Evolutionary conservation across 2,329 filamentous ascomycete species (phyloP).

Genomic region (Paraconiothyrium brasiliense): DNA sequence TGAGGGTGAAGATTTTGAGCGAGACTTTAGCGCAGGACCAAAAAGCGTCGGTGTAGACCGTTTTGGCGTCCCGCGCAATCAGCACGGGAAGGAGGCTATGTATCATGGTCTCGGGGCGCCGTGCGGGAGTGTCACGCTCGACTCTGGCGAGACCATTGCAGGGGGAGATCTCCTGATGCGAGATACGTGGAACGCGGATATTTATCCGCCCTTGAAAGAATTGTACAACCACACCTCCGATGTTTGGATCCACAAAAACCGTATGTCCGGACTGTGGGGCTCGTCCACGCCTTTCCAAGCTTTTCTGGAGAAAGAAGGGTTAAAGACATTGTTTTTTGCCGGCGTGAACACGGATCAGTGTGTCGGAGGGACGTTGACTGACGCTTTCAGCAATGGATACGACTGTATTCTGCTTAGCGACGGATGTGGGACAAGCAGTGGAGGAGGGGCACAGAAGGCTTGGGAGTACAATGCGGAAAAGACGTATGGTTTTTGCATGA

Average conservation of each 20-base stretch:
- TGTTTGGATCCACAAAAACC: conserved; percentile 51
- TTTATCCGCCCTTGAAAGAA: conserved; percentile 50
- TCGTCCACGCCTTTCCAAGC: conserved; percentile 45
- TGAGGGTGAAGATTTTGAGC: conserved; percentile 25
- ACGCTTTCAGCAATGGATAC: conserved; percentile 55
- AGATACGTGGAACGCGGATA: conserved; percentile 53
- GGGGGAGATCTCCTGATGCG: conserved; percentile 51
- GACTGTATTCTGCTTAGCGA: conserved; percentile 54
- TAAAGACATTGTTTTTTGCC: conserved; percentile 52
- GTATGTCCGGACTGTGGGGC: conserved; percentile 55
- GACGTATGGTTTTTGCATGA: conserved; percentile 53
- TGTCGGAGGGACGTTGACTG: conserved; percentile 53
- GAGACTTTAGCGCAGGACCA: conserved; percentile 20
- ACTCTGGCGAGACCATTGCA: conserved; percentile 33
- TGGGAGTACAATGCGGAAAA: conserved; percentile 53
- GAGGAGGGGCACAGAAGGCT: conserved; percentile 49
- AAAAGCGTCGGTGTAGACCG: conserved; percentile 43
- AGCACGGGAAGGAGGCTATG: conserved; percentile 26
- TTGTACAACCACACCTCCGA: conserved; percentile 36
- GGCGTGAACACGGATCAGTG: conserved; percentile 57
- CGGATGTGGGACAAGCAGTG: conserved; percentile 52
- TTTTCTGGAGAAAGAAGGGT: conserved; percentile 50
- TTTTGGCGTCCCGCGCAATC: conserved; percentile 31
- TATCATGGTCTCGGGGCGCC: conserved; percentile 47
- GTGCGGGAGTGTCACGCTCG: conserved; percentile 32